Percentiles rank a stretch among this genome's conserved stretches.
These are phyloP conservation scores for Aurinia saxatilis DNA, from an alignment of 345 rosid species.

Conservation along the genomic window DNA sequence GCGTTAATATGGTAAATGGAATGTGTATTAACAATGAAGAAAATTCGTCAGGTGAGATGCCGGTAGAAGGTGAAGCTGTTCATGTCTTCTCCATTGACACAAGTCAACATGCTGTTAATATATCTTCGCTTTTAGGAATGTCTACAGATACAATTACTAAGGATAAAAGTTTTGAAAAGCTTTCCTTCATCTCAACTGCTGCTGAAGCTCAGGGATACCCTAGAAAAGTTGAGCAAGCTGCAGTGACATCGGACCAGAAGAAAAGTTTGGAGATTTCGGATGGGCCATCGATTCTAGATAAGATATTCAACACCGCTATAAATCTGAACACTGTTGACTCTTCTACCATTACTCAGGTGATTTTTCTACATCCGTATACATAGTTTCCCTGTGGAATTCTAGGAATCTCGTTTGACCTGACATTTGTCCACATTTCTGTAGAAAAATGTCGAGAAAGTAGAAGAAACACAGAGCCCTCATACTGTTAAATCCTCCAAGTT, in stretches of 20 bases:
- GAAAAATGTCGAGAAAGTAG: slow-evolving; percentile 45
- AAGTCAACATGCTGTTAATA: slow-evolving; percentile 27
- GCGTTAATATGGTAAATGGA: slow-evolving; percentile 29
- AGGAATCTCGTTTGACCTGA: slow-evolving; percentile 13
- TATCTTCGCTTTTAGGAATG: slow-evolving; percentile 36
- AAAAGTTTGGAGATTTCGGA: slow-evolving; percentile 36
- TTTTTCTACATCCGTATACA: background rate
- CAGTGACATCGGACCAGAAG: slow-evolving; percentile 24
- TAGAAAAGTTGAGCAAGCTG: slow-evolving; percentile 39
- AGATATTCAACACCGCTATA: slow-evolving; percentile 55
- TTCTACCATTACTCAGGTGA: slow-evolving; percentile 44
- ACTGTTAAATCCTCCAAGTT: slow-evolving; percentile 69
- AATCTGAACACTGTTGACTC: slow-evolving; percentile 43
- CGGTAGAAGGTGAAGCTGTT: slow-evolving; percentile 32
- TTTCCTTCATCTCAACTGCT: slow-evolving; percentile 37
- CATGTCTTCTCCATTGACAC: slow-evolving; percentile 23
- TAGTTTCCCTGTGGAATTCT: background rate
- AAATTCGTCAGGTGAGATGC: slow-evolving; percentile 32
- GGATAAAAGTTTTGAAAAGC: slow-evolving; percentile 27
- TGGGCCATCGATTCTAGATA: slow-evolving; percentile 69
- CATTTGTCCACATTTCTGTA: slow-evolving; percentile 25
- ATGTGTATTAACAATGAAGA: slow-evolving; percentile 34
- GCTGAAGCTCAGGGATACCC: slow-evolving; percentile 29
- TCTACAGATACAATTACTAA: slow-evolving; percentile 24
- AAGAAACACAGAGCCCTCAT: slow-evolving; percentile 38